These are phyloP conservation scores for Sarcomyxa edulis DNA, from an alignment of 768 basidiomycete genomes.

Conservation along the genomic window DNA sequence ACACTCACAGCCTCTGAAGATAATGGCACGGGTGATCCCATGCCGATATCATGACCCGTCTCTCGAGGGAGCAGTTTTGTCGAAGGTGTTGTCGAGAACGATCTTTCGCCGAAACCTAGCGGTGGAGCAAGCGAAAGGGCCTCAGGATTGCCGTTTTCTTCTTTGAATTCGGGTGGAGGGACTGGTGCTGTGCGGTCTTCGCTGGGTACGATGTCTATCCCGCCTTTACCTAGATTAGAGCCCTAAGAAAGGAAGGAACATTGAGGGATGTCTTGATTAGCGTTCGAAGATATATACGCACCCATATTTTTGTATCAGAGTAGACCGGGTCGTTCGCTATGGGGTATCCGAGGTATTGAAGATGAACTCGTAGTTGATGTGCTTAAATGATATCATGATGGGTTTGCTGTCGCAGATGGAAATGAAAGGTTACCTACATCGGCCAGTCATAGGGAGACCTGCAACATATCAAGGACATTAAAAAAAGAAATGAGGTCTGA, in stretches of 20 bases:
- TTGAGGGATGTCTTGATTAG: constrained; percentile 9
- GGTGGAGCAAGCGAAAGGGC: constrained; percentile 19
- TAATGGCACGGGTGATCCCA: constrained; percentile 80
- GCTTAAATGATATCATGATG: constrained; percentile 39
- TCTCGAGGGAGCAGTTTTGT: constrained; percentile 68
- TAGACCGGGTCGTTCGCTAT: constrained; percentile 97
- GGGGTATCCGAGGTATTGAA: constrained; percentile 90
- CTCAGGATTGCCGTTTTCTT: constrained; percentile 44
- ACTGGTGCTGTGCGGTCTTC: constrained; percentile 59
- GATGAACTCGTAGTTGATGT: constrained; percentile 95
- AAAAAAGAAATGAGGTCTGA: constrained; percentile 2
- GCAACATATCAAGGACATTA: constrained; percentile 3
- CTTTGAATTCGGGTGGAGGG: constrained; percentile 44
- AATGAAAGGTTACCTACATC: constrained; percentile 65
- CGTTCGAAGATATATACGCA: constrained; percentile 17
- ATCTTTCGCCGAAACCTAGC: neutral
- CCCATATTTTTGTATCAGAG: constrained; percentile 76
- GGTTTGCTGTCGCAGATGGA: no score
- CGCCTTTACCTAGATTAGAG: constrained; percentile 65
- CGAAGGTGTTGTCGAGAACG: constrained; percentile 4
- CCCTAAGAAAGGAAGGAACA: constrained; percentile 56
- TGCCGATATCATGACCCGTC: constrained; percentile 82
- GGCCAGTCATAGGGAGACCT: constrained; percentile 88
- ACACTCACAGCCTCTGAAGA: constrained; percentile 71
- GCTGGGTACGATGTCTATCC: constrained; percentile 71